Conservation (phyloP, 192 early-diverging fungal species). For the Podila minutissima region DNA sequence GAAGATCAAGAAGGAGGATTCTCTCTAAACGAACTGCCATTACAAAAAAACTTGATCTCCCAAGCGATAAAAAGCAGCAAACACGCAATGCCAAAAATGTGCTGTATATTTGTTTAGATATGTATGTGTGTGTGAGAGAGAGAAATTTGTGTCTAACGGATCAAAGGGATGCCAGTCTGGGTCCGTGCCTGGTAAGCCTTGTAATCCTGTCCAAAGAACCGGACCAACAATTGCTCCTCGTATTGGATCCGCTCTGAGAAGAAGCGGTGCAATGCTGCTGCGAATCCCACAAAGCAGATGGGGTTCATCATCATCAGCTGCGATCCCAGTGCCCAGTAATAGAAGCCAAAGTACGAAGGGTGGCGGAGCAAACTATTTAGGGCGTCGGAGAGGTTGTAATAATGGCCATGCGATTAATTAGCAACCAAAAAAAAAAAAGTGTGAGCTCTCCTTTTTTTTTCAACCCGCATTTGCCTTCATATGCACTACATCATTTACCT, state of each 20-base stretch:
- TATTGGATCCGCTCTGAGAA: conserved; percentile 80
- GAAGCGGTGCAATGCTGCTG: conserved; percentile 73
- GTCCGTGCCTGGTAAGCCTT: conserved; percentile 70
- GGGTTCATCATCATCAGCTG: conserved; percentile 87
- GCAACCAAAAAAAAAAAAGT: not conserved
- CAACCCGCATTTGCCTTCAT: not conserved
- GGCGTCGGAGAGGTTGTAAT: not conserved
- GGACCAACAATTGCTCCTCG: conserved; percentile 79
- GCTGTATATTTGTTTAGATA: not conserved
- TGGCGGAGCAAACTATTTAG: conserved; percentile 80
- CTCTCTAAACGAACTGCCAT: not conserved
- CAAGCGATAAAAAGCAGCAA: not conserved
- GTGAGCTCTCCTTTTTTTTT: not conserved
- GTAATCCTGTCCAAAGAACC: conserved; percentile 89
- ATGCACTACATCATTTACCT: conserved; percentile 50
- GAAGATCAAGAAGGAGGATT: not conserved
- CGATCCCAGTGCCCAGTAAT: conserved; percentile 86
- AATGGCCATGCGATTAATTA: not conserved
- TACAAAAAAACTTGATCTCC: not conserved
- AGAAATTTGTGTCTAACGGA: conserved; percentile 36
- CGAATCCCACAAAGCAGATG: conserved; percentile 74
- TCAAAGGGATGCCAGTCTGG: conserved; percentile 76
- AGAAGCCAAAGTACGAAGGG: conserved; percentile 96
- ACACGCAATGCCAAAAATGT: not conserved
- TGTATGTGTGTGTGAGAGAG: not conserved